Conservation (phyloP, 2,329 filamentous ascomycete species). For the Microdochium bolleyi region DNA sequence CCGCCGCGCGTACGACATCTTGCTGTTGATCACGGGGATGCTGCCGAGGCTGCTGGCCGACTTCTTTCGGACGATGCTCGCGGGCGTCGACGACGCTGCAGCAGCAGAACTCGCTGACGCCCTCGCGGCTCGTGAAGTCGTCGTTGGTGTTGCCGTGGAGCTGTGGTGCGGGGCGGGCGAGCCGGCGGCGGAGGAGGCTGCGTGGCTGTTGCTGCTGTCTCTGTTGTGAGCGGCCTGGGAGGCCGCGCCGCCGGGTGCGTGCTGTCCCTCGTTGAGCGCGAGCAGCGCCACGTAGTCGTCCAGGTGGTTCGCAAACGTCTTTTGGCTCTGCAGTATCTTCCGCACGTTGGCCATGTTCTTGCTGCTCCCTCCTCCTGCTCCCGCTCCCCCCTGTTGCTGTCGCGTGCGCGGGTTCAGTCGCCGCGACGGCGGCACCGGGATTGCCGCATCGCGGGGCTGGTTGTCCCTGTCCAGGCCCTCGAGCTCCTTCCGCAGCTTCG, state of each 20-base stretch:
- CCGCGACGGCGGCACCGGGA: constrained; percentile 50
- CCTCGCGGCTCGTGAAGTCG: too few species aligned
- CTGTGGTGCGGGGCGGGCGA: background rate
- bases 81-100: background rate
- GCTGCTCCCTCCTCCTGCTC: constrained; percentile 15
- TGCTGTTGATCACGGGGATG: background rate
- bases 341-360: constrained; percentile 64
- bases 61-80: background rate
- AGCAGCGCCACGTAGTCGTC: constrained; percentile 67
- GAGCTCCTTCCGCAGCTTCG: constrained; percentile 73
- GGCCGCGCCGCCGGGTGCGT: constrained; percentile 7
- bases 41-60: background rate
- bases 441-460: constrained; percentile 56
- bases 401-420: constrained; percentile 10
- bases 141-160: too few species aligned
- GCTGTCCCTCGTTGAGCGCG: constrained; percentile 30
- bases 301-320: constrained; percentile 76
- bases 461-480: constrained; percentile 78
- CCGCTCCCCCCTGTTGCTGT: constrained; percentile 15
- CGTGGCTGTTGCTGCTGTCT: background rate
- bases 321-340: constrained; percentile 71
- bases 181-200: background rate
- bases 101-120: background rate
- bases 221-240: background rate
- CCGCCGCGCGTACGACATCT: background rate